Base-by-base conservation (phyloP, 1,284 basidiomycete species). In the Polyporus tsugae region DNA sequence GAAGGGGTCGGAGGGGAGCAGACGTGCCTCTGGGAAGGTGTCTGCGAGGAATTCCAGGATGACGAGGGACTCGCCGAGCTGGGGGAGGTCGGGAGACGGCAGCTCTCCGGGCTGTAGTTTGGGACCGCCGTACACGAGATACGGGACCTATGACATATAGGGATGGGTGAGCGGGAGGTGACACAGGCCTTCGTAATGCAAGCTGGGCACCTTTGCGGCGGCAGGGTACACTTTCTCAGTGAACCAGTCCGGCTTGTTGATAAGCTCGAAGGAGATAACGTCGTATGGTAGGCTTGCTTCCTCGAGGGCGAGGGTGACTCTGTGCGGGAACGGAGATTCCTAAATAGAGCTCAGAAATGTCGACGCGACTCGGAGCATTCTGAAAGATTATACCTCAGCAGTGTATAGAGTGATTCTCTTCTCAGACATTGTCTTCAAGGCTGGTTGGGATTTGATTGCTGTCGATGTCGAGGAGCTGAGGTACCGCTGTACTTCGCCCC, bases 21-120 rank as follows among this genome's bases (percentile, higher is more conserved):
- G 79, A 4, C 73, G 72, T 0, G 81, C 79, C 11, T 80, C 71
- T 0, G 85, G 86, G 75, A 78, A 84, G 62, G 87, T 74, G 72
- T 90, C 88, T 7, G 86, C 86, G 65, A 90, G 74, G 78, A 91
- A 89, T 74, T 91, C 88, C 66, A 91, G 78, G 60, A 90, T 82
- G 29, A 90, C 82, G 57, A 86, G 82, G 1, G 87, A 89, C 36
- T 88, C 84, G 0, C 15, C 75, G 64, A 91, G 86, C 83, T 77
- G 6, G 87, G 87, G 70, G 0, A 87, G 87, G 29, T 87, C 83
- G 0, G 86, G 82, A 3, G 87, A 86, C 1, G 88, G 89, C 35
- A 83, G 73, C 52, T 86, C 85, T 9, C 82, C 75, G 0, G 85
- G 82, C 15, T 82, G 75, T 3, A 82, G 82, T n/a, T 81, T 75